These are phyloP conservation scores for Komagataella phaffii DNA, from an alignment of 805 yeast species.

Conservation along the genomic window DNA sequence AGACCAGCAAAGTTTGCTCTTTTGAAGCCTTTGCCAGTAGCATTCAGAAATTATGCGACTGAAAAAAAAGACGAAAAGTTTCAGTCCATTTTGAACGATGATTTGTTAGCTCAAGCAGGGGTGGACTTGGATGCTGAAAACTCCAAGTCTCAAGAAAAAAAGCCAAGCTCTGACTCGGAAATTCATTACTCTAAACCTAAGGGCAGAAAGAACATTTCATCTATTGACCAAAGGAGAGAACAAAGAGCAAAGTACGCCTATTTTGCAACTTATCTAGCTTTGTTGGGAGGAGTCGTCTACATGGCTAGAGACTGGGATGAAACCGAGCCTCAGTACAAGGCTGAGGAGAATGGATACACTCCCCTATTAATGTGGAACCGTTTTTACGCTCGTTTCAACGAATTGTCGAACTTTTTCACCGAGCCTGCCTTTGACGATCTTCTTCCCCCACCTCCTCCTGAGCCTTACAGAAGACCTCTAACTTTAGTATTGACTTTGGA, in stretches of 20 bases:
- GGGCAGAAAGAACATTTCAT: constrained; percentile 48
- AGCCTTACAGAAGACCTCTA: constrained; percentile 83
- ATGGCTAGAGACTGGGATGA: constrained; percentile 80
- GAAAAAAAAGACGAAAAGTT: constrained; percentile 13
- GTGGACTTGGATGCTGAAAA: constrained; percentile 36
- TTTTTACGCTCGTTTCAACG: constrained; percentile 54
- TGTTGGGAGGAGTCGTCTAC: constrained; percentile 43
- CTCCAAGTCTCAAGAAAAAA: constrained; percentile 2
- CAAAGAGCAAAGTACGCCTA: constrained; percentile 41
- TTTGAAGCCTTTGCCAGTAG: not conserved
- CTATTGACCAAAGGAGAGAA: constrained; percentile 75
- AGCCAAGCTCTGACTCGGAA: constrained; percentile 6
- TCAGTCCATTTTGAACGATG: constrained; percentile 62
- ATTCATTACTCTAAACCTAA: constrained; percentile 13
- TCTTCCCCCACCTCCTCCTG: constrained; percentile 84
- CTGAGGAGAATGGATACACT: constrained; percentile 54
- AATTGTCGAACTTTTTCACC: constrained; percentile 69
- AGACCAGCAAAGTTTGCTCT: not conserved
- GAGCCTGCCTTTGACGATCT: constrained; percentile 92
- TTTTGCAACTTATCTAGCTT: constrained; percentile 42
- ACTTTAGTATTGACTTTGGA: constrained; percentile 85
- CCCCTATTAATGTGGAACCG: constrained; percentile 56
- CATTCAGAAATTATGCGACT: not conserved
- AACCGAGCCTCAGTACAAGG: constrained; percentile 31
- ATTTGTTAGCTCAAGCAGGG: constrained; percentile 73